These are phyloP conservation scores for Trametes cinnabarina DNA, from an alignment of 768 basidiomycete genomes.

Conservation along the genomic window DNA sequence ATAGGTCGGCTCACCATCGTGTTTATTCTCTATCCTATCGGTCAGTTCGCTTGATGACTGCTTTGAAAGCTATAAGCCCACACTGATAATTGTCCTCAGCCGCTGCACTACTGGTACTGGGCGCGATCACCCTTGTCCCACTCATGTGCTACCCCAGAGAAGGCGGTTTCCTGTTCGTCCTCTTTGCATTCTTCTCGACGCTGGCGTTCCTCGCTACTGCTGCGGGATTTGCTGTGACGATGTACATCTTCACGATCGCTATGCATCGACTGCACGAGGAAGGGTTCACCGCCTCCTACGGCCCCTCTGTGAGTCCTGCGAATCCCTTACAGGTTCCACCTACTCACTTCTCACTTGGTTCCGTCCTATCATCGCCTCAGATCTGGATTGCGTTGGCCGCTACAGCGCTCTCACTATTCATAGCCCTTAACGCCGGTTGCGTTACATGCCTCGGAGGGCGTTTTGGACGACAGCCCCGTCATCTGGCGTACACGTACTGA, in stretches of 20 bases:
- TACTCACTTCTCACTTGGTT: slow-evolving; percentile 1
- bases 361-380: slow-evolving; percentile 4
- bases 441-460: slow-evolving; percentile 24
- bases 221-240: slow-evolving; percentile 19
- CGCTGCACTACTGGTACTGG: slow-evolving; percentile 19
- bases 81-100: slow-evolving; percentile 9
- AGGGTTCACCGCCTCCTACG: slow-evolving; percentile 13
- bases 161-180: slow-evolving; percentile 21
- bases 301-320: slow-evolving; percentile 1
- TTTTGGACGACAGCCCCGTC: slow-evolving; percentile 20
- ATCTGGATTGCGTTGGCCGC: slow-evolving; percentile 29
- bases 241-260: slow-evolving; percentile 21
- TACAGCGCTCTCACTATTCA: slow-evolving; percentile 16
- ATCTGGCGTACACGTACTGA: slow-evolving; percentile 19
- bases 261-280: slow-evolving; percentile 19
- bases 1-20: slow-evolving; percentile 18
- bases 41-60: slow-evolving; percentile 12
- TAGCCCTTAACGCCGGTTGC: slow-evolving; percentile 24
- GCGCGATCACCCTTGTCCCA: slow-evolving; percentile 19
- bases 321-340: neutral
- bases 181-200: slow-evolving; percentile 21
- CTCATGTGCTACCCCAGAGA: slow-evolving; percentile 14
- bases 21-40: slow-evolving; percentile 24
- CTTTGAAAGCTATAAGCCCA: neutral
- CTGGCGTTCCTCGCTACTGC: slow-evolving; percentile 20